phyloP scores from a whole-genome alignment of 1,284 basidiomycete species.

The Pseudozyma tsukubaensis region DNA sequence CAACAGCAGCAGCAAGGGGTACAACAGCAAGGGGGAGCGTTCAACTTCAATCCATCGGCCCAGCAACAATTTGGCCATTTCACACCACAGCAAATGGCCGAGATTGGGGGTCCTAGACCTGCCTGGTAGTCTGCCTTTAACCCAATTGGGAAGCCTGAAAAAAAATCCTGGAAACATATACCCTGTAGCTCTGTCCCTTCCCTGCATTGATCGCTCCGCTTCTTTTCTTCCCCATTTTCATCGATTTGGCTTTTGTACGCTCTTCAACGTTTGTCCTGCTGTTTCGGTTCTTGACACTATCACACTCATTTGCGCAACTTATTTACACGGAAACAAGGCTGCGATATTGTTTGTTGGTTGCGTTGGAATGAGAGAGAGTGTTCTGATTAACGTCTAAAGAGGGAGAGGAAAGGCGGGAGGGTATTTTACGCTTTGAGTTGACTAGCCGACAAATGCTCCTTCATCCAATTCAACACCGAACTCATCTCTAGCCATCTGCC shows the following conservation, averaged over 20 bases:
- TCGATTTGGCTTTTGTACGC: neutral
- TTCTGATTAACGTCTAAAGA: too few species aligned
- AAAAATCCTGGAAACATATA: neutral
- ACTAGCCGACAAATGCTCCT: slow-evolving; percentile 52
- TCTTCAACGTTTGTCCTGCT: too few species aligned
- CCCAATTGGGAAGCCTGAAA: neutral
- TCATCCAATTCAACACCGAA: slow-evolving; percentile 62
- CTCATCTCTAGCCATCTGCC: slow-evolving; percentile 58
- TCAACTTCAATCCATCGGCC: slow-evolving; percentile 15
- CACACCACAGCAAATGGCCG: slow-evolving; percentile 42
- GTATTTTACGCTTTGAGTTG: neutral
- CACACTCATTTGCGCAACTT: slow-evolving; percentile 7
- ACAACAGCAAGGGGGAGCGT: slow-evolving; percentile 19
- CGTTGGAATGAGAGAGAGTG: neutral
- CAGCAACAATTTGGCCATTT: slow-evolving; percentile 36
- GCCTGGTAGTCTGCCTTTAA: slow-evolving; percentile 18
- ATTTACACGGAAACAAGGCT: neutral
- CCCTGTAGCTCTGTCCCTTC: neutral
- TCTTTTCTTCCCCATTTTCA: neutral
- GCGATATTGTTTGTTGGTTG: neutral
- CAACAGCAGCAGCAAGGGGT: slow-evolving; percentile 14
- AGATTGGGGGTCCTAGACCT: slow-evolving; percentile 40
- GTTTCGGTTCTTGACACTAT: neutral
- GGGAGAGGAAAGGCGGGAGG: neutral
- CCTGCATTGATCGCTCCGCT: neutral